A percentile compares a stretch with the other conserved stretches of the same genome.
Evolutionary conservation across 2,329 filamentous ascomycete genomes (phyloP).

Genomic region (Drechslerella dactyloides): DNA sequence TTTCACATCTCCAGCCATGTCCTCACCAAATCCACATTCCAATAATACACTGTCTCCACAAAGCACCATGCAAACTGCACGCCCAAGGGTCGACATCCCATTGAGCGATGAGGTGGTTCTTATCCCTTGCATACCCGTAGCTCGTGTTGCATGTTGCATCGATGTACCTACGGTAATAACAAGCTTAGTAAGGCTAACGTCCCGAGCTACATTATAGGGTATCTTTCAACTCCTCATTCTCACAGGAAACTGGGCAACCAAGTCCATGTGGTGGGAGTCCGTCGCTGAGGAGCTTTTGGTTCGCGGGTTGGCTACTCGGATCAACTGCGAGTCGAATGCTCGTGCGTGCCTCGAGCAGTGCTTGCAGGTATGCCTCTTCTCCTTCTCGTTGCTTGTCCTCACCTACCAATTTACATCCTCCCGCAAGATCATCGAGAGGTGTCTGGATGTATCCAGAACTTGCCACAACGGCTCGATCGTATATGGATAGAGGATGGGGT

Average conservation of each 20-base stretch:
- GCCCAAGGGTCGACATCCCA: neutral
- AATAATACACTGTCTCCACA: too few species aligned
- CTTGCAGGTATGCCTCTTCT: neutral
- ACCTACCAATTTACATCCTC: too few species aligned
- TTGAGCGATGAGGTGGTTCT: neutral
- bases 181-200: too few species aligned
- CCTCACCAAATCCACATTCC: too few species aligned
- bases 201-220: constrained; percentile 10
- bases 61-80: neutral
- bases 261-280: neutral
- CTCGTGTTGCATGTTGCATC: neutral
- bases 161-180: constrained; percentile 3
- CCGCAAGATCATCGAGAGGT: too few species aligned
- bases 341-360: neutral
- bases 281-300: constrained; percentile 10
- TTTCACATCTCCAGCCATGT: too few species aligned
- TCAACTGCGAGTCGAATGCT: neutral
- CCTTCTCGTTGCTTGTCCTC: neutral
- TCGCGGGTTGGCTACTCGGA: neutral
- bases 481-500: too few species aligned
- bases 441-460: neutral
- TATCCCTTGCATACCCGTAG: neutral
- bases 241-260: constrained; percentile 3
- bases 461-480: too few species aligned
- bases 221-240: constrained; percentile 4